Percentiles rank a stretch among this genome's conserved stretches.
Evolutionary conservation across 2,329 filamentous ascomycete genomes (phyloP).

Genomic region (Albifimbria verrucaria): DNA sequence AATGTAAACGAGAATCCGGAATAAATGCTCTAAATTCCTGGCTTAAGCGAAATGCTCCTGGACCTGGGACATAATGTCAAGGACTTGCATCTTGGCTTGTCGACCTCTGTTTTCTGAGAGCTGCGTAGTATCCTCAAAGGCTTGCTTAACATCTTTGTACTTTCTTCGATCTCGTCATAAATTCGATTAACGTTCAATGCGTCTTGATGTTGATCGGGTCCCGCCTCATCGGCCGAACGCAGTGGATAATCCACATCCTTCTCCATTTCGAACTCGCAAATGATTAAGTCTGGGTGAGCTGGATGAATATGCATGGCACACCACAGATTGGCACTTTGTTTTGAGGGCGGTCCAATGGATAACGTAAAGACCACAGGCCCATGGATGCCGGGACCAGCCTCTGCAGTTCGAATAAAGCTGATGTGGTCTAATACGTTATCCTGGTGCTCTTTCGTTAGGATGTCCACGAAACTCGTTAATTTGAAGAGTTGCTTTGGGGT

Average conservation of each 20-base stretch:
- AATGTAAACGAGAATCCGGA: conserved; percentile 80
- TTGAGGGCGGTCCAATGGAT: conserved; percentile 58
- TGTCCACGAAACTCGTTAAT: conserved; percentile 74
- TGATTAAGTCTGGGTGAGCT: conserved; percentile 64
- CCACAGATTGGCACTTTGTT: conserved; percentile 70
- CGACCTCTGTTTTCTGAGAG: conserved; percentile 72
- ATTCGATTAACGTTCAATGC: conserved; percentile 72
- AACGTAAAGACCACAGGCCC: conserved; percentile 85
- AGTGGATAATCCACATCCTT: conserved; percentile 69
- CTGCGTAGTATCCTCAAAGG: conserved; percentile 74
- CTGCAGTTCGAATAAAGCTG: conserved; percentile 82
- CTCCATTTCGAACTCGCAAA: conserved; percentile 87
- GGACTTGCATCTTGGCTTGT: conserved; percentile 82
- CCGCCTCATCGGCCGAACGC: conserved; percentile 56
- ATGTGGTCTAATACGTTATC: conserved; percentile 83
- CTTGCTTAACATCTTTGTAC: conserved; percentile 71
- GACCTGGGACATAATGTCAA: conserved; percentile 88
- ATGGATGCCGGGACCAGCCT: conserved; percentile 68
- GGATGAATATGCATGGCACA: conserved; percentile 79
- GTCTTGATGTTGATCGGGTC: conserved; percentile 64
- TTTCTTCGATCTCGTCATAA: conserved; percentile 68
- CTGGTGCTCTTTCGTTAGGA: conserved; percentile 79
- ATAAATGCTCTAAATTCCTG: conserved; percentile 64
- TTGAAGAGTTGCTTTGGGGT: conserved; percentile 72
- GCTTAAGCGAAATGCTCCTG: conserved; percentile 81